Base-by-base conservation (phyloP, 228 moss, liverwort and hornwort species). In the Sphagnum magellanicum region DNA sequence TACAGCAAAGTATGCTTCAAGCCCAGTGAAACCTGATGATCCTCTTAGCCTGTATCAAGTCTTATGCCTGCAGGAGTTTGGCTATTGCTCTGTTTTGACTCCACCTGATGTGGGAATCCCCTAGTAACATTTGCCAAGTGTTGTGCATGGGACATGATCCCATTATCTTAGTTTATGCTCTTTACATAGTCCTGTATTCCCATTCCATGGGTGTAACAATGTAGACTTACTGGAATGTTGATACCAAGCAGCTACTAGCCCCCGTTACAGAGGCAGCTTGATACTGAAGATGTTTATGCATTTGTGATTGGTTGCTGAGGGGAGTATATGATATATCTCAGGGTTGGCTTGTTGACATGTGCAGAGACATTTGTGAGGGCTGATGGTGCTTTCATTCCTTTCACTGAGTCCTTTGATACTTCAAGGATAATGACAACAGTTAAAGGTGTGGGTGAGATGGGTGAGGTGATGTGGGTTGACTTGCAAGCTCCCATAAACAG, bases 341-440 rank as follows among this genome's bases (percentile, higher is more conserved):
- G 55, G 48, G n/a, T 9, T 48, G n/a, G 59, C 32, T 10, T 7
- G 32, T 55, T 55, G 8, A 8, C 55, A 53, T 17, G 32, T 8
- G 10, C 69, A 70, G 69, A 70, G 15, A 53, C 57, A 11, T 70
- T 59, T 32, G 69, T 70, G 58, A 52, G 69, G 58, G 69, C 60
- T n/a, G 69, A 70, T 70, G 69, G 59, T 16, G 69, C 69, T 14
- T 70, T 70, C 15, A 59, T 70, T 46, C 69, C 69, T 12, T 70
- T 70, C 47, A 17, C 69, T 7, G 58, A 70, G 6, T 16, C 59
- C 1, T 70, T 70, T 60, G 69, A 70, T 50, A 16, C 59, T 12
- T 53, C 53, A 16, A 15, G 5, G 53, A 50, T 70, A 47, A 70
- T 12, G 7, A 58, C 58, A 5, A 9, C 60, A 11, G 48, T 70